A percentile compares a stretch with the other conserved stretches of the same genome.
Evolutionary conservation across 192 early-diverging fungal genomes (phyloP).

Genomic region (Mycoemilia scoparia): DNA sequence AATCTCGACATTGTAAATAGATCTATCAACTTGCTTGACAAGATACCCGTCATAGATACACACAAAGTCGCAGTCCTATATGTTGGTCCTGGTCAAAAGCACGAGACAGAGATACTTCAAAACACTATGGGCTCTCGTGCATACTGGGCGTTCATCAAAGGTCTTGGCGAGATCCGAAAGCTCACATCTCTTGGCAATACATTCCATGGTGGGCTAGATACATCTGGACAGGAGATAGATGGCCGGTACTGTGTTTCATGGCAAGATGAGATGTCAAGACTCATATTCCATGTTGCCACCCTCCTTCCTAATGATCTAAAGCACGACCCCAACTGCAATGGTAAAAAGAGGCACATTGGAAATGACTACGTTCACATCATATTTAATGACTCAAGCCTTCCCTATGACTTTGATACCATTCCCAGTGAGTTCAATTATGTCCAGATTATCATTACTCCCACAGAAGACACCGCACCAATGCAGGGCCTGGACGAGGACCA

Average conservation of each 20-base stretch:
- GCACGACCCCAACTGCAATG: constrained; percentile 57
- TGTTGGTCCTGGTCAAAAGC: constrained; percentile 66
- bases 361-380: constrained; percentile 93
- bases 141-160: constrained; percentile 73
- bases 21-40: constrained; percentile 67
- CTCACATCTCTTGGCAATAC: constrained; percentile 42
- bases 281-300: constrained; percentile 85
- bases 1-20: constrained; percentile 52
- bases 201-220: constrained; percentile 81
- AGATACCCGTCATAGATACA: constrained; percentile 73
- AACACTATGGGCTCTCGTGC: constrained; percentile 70
- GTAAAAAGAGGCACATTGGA: constrained; percentile 91
- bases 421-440: constrained; percentile 92
- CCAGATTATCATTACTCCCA: constrained; percentile 81
- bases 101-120: constrained; percentile 70
- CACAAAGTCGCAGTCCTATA: constrained; percentile 94
- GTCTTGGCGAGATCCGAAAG: constrained; percentile 55
- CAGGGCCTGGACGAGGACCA: constrained; percentile 50
- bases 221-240: constrained; percentile 54
- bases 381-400: constrained; percentile 74
- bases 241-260: constrained; percentile 69
- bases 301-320: constrained; percentile 67
- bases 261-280: constrained; percentile 66
- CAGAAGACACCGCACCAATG: constrained; percentile 38
- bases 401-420: constrained; percentile 76